Conservation (phyloP, 2,329 filamentous ascomycete species). For the Canariomyces notabilis region DNA sequence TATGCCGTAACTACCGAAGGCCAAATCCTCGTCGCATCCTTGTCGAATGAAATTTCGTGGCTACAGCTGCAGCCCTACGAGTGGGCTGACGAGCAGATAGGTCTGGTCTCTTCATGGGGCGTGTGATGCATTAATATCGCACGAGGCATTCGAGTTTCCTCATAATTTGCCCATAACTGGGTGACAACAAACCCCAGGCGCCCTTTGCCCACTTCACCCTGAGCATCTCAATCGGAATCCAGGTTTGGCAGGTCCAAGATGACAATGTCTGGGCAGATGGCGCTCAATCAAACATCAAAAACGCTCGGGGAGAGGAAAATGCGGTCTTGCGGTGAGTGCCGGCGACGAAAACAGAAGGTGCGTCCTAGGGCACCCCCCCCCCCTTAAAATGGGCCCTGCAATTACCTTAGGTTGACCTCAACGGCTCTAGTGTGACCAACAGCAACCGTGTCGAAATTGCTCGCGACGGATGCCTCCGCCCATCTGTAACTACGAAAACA, state of each 20-base stretch:
- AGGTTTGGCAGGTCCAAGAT: slow-evolving; percentile 1
- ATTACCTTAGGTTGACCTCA: not conserved
- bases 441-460: slow-evolving; percentile 19
- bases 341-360: slow-evolving; percentile 20
- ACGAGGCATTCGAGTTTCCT: not conserved
- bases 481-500: slow-evolving; percentile 13
- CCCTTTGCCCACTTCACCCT: no score
- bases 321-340: slow-evolving; percentile 18
- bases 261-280: slow-evolving; percentile 6
- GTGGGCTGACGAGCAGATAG: no score
- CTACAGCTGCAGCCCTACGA: not conserved
- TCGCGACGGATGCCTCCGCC: slow-evolving; percentile 15
- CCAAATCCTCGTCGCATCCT: not conserved
- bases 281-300: not conserved
- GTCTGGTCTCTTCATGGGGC: not conserved
- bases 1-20: not conserved
- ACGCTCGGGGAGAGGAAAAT: slow-evolving; percentile 12
- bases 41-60: not conserved
- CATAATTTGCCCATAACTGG: slow-evolving; percentile 2
- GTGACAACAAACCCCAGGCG: not conserved
- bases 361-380: not conserved
- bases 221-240: no score
- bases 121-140: not conserved
- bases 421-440: slow-evolving; percentile 14
- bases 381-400: not conserved